Evolutionary conservation across 1,284 basidiomycete genomes (phyloP).

Genomic region (Amylostereum areolatum): DNA sequence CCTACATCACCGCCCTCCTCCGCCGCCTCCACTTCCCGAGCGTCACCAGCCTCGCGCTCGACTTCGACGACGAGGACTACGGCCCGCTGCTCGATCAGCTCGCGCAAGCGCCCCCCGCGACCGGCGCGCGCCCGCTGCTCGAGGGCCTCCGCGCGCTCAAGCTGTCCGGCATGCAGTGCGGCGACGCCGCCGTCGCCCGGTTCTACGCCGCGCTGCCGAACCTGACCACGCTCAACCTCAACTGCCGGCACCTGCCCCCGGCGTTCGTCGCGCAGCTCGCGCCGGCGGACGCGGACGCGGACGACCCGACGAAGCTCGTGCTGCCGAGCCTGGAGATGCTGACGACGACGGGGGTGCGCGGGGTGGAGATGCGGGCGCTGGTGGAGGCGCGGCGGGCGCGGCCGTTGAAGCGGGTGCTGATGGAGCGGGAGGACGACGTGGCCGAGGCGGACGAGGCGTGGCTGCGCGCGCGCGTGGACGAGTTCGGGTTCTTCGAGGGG

Average conservation of each 20-base stretch:
- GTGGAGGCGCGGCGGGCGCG: conserved; percentile 37
- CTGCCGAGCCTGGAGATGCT: conserved; percentile 38
- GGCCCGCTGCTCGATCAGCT: conserved; percentile 38
- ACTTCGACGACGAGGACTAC: conserved; percentile 46
- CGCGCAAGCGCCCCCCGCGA: conserved; percentile 23
- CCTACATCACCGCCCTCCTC: conserved; percentile 41
- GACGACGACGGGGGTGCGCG: conserved; percentile 36
- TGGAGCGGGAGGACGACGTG: conserved; percentile 36
- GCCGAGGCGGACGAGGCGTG: conserved; percentile 32
- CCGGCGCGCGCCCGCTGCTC: conserved; percentile 34
- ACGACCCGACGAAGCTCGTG: conserved; percentile 15
- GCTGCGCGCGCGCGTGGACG: conserved; percentile 39
- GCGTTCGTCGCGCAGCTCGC: conserved; percentile 28
- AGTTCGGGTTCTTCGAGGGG: conserved; percentile 41
- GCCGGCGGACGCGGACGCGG: conserved; percentile 3
- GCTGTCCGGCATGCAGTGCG: conserved; percentile 40
- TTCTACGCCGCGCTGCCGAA: conserved; percentile 40
- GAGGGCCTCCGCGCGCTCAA: conserved; percentile 41
- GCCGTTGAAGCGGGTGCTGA: conserved; percentile 38
- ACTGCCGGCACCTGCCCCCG: conserved; percentile 26
- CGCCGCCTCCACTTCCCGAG: conserved; percentile 42
- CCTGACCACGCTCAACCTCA: conserved; percentile 38
- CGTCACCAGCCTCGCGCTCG: conserved; percentile 40
- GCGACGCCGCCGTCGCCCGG: conserved; percentile 19
- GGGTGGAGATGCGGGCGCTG: conserved; percentile 33